A percentile compares a stretch with the other conserved stretches of the same genome.
phyloP scores from a whole-genome alignment of 23 red algal species.

The Gracilariopsis chorda region DNA sequence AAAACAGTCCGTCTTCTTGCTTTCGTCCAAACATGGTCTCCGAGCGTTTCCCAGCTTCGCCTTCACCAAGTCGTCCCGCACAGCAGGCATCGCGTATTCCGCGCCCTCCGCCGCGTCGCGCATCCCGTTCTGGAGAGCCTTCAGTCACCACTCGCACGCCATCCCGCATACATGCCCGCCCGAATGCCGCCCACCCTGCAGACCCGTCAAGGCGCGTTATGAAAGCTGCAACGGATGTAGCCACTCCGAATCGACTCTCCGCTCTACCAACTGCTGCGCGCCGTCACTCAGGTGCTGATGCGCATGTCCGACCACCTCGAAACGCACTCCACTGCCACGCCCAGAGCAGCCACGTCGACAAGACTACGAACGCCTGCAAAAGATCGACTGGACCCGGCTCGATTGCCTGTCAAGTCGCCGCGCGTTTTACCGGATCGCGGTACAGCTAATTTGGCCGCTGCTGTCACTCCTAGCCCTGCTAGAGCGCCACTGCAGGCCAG shows the following conservation, averaged over 20 bases:
- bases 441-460: not conserved
- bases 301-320: not conserved
- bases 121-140: not conserved
- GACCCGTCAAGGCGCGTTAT: too few relatives aligned
- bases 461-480: not conserved
- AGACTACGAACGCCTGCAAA: constrained; percentile 11
- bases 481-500: constrained; percentile 29
- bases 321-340: constrained; percentile 12
- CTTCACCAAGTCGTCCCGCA: not conserved
- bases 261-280: not conserved
- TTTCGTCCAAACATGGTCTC: not conserved
- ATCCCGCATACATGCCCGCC: too few relatives aligned
- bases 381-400: not conserved
- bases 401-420: not conserved
- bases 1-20: not conserved
- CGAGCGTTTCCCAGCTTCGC: constrained; percentile 13
- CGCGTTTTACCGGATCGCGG: constrained; percentile 24
- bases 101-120: not conserved
- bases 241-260: too few relatives aligned
- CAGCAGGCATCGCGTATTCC: not conserved
- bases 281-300: not conserved
- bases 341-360: not conserved
- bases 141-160: too few relatives aligned
- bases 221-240: not conserved
- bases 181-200: too few relatives aligned